Evolutionary conservation across 805 yeast species (phyloP), one percentile per base, ranked within the genome.

Genomic region (Yueomyces sp.): DNA sequence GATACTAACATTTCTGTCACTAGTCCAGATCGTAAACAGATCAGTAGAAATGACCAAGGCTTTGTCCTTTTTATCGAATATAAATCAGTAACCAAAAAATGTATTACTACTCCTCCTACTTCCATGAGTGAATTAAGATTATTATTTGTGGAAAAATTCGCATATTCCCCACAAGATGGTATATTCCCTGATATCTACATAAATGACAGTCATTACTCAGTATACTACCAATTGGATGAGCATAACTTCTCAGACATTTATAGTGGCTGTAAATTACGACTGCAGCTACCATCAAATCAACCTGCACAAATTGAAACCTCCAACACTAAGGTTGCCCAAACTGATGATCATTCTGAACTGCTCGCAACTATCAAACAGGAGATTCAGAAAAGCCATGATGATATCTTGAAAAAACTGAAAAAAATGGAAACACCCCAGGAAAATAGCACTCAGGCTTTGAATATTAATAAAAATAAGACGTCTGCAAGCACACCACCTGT

Each of bases 171-270:
- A 0, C 81, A 82, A 0, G 60, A 75, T 1, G 73, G 76, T 9
- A 62, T 74, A 1, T 85, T 86, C 50, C 96, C 97, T 0, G 83
- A 80, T 9, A 73, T 92, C 29, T 82, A 83, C 52, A 69, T 87
- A 4, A 77, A 72, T 47, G 94, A 85, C 47, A 70, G 73, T 0
- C 58, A 63, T 2, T 67, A 72, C 32, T 74, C 73, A 0, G 70
- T 87, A 1, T 70, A 81, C 1, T 92, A 84, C 56, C 96, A 90
- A 57, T 62, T 90, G 27, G 96, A 88, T 48, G 88, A 86, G 37
- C 67, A 67, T 19, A 60, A 70, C 28, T 56, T 85, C n/a, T 52
- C 50, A 0, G 88, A 82, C 37, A 67, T 90, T 1, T 58, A 61
- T 40, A 69, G 70, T 2, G 87, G 86, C 0, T 67, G 77, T 2